Percentiles rank a stretch among this genome's conserved stretches.
phyloP scores from a whole-genome alignment of 2,329 filamentous ascomycete species.

The Ascosphaera acerosa region DNA sequence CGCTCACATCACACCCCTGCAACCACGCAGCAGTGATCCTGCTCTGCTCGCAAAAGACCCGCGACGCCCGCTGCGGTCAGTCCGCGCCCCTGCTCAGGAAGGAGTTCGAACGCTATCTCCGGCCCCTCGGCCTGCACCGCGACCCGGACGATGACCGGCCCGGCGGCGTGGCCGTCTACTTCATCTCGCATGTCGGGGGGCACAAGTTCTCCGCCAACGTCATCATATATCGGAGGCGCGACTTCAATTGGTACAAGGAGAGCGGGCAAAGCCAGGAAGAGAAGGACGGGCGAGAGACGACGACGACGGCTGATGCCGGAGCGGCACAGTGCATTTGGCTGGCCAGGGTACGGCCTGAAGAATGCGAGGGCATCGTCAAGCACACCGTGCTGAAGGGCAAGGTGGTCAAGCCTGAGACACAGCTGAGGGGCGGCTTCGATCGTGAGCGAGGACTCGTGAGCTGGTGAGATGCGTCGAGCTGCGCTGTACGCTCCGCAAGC shows the following conservation, averaged over 20 bases:
- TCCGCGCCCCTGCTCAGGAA: slow-evolving; percentile 69
- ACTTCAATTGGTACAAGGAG: slow-evolving; percentile 14
- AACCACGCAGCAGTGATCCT: slow-evolving; percentile 73
- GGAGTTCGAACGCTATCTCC: slow-evolving; percentile 73
- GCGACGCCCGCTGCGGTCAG: slow-evolving; percentile 84
- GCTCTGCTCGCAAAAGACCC: slow-evolving; percentile 82
- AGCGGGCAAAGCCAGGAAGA: slow-evolving; percentile 18
- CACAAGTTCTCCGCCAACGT: slow-evolving; percentile 94
- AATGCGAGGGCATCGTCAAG: slow-evolving; percentile 75
- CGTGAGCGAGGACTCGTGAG: slow-evolving; percentile 54
- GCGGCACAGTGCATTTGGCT: slow-evolving; percentile 86
- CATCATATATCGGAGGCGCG: slow-evolving; percentile 54
- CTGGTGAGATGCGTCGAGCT: slow-evolving; percentile 34
- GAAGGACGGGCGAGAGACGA: slow-evolving; percentile 10
- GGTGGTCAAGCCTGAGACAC: slow-evolving; percentile 65
- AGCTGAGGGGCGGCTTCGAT: slow-evolving; percentile 81
- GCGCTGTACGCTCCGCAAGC: slow-evolving; percentile 1
- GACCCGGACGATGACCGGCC: slow-evolving; percentile 73
- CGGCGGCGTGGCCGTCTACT: slow-evolving; percentile 85
- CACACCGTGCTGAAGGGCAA: slow-evolving; percentile 86
- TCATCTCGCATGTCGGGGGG: slow-evolving; percentile 85
- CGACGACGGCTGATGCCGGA: slow-evolving; percentile 7
- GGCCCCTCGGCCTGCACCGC: slow-evolving; percentile 59
- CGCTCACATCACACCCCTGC: slow-evolving; percentile 35
- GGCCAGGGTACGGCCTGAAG: slow-evolving; percentile 57